Evolutionary conservation across 192 early-diverging fungal genomes (phyloP).

Genomic region (Rhizophagus sp.): DNA sequence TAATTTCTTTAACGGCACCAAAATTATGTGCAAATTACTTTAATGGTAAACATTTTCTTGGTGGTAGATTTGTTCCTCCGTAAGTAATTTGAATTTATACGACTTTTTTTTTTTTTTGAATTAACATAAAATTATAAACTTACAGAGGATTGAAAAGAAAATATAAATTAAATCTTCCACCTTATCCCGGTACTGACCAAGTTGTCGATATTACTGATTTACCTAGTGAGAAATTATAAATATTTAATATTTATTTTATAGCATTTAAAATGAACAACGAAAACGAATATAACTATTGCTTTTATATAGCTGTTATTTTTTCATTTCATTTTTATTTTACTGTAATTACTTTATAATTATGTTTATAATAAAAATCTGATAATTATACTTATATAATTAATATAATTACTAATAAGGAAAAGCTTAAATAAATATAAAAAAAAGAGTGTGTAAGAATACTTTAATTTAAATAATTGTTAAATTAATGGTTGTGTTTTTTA

Average conservation of each 20-base stretch:
- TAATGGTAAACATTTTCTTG: slow-evolving; percentile 79
- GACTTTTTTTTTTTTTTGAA: too few species aligned
- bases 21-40: slow-evolving; percentile 77
- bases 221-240: slow-evolving; percentile 13
- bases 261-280: too few species aligned
- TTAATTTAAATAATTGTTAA: neutral
- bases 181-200: slow-evolving; percentile 73
- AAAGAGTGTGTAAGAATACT: too few species aligned
- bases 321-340: too few species aligned
- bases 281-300: too few species aligned
- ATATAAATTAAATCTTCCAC: slow-evolving; percentile 67
- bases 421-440: too few species aligned
- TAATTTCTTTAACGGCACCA: slow-evolving; percentile 92
- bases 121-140: neutral
- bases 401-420: too few species aligned
- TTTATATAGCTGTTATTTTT: too few species aligned
- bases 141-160: slow-evolving; percentile 58
- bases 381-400: too few species aligned
- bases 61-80: slow-evolving; percentile 88
- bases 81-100: slow-evolving; percentile 25
- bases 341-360: too few species aligned
- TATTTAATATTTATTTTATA: too few species aligned
- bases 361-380: too few species aligned
- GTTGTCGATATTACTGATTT: slow-evolving; percentile 24
- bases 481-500: slow-evolving; percentile 90